Evolutionary conservation across 768 basidiomycete species (phyloP), one percentile per base, ranked within the genome.

Genomic region (Russula abietina): DNA sequence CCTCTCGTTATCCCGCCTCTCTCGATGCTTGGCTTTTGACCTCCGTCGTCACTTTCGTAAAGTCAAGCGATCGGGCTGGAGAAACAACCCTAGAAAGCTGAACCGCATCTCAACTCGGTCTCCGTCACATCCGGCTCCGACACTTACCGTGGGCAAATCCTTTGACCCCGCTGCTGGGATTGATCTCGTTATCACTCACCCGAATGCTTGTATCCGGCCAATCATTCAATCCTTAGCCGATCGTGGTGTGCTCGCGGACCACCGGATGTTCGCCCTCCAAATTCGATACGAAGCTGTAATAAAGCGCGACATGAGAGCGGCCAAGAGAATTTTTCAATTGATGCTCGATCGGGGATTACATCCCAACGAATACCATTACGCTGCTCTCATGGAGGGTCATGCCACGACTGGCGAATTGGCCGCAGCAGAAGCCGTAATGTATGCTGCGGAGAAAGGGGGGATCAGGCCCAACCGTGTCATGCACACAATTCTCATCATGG

Each of bases 341-440:
- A 81, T 93, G 77, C 71, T 89, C 56, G 76, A 78, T 54, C 83
- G 83, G 60, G 91, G 91, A 11, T 77, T 94, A 59, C 82, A 81
- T 53, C 86, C 89, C 11, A 88, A 83, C 68, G 77, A 78, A 59
- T 83, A 89, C 70, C 92, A 94, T 73, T 87, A 84, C 68, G 77
- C 78, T 33, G 84, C 89, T 57, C 75, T 94, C 61, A 85, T 94
- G 80, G 84, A 89, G 67, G 89, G 88, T n/a, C 86, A 85, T 67
- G 74, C 79, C 19, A 76, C 73, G 3, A 72, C 73, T 1, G 89
- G 88, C n/a, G 79, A 91, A 71, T 75, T 87, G 65, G 69, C 72
- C 16, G 77, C 76, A 22, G 88, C 90, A 28, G 72, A 79, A 60
- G 76, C 77, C 55, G 74, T 85, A 48, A 79, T 94, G 76, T 74